Percentiles rank a stretch among this genome's conserved stretches.
These are phyloP conservation scores for Kluyveromyces dobzhanskii DNA, from an alignment of 805 yeast genomes.

Conservation along the genomic window DNA sequence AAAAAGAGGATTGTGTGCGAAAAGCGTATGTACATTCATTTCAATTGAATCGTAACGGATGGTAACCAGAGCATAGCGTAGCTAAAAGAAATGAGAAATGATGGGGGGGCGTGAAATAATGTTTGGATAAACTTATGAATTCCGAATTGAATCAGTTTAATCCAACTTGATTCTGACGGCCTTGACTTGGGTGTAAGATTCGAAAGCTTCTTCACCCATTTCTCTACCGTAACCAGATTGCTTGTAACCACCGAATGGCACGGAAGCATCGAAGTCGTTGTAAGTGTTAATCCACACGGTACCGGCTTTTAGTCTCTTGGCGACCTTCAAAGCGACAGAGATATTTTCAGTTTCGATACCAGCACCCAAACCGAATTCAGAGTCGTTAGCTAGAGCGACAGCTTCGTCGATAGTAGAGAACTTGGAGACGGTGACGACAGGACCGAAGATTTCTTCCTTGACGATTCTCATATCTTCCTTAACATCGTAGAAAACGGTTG, in stretches of 20 bases:
- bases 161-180: conserved; percentile 54
- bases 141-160: no score
- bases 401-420: conserved; percentile 63
- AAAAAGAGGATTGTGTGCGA: no score
- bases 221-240: conserved; percentile 82
- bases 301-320: conserved; percentile 63
- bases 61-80: no score
- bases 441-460: conserved; percentile 73
- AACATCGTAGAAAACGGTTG: conserved; percentile 68
- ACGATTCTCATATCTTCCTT: conserved; percentile 53
- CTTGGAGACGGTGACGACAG: conserved; percentile 64
- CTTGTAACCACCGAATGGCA: conserved; percentile 78
- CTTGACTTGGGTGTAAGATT: conserved; percentile 66
- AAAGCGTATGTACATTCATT: no score
- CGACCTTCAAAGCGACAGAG: conserved; percentile 53
- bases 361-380: conserved; percentile 74
- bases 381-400: conserved; percentile 55
- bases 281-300: conserved; percentile 76
- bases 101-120: no score
- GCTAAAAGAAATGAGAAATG: no score
- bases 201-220: conserved; percentile 74
- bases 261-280: conserved; percentile 65
- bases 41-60: no score
- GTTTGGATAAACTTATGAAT: no score
- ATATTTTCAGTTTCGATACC: conserved; percentile 64